Percentiles rank a stretch among this genome's conserved stretches.
These are phyloP conservation scores for Phytopythium kandeliae DNA, from an alignment of 352 stramenopile genomes.

Conservation along the genomic window DNA sequence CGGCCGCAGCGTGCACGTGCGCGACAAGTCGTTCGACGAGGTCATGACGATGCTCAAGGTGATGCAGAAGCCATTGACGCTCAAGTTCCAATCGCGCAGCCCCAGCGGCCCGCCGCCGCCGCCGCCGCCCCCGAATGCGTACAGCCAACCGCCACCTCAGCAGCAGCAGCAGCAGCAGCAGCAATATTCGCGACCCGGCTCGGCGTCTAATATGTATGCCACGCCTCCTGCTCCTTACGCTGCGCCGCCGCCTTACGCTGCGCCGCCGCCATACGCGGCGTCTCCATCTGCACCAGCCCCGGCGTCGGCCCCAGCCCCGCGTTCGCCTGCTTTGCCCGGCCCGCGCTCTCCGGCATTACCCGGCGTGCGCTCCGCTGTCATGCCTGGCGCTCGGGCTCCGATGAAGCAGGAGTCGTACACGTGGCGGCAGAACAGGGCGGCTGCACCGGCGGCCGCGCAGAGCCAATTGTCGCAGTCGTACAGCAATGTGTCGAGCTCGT, in stretches of 20 bases:
- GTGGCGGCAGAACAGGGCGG: slow-evolving; percentile 50
- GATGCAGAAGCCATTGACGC: slow-evolving; percentile 80
- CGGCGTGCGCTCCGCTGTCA: slow-evolving; percentile 2
- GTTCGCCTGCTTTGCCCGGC: slow-evolving; percentile 13
- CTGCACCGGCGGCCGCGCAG: slow-evolving; percentile 18
- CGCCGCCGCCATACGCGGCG: neutral
- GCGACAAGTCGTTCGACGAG: slow-evolving; percentile 83
- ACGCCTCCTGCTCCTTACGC: slow-evolving; percentile 9
- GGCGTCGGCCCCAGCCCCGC: slow-evolving; percentile 18
- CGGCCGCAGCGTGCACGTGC: slow-evolving; percentile 70
- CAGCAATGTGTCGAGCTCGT: slow-evolving; percentile 19
- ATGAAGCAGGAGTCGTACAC: slow-evolving; percentile 56
- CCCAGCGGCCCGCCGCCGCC: slow-evolving; percentile 7
- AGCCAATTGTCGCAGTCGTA: slow-evolving; percentile 32
- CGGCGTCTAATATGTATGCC: slow-evolving; percentile 14
- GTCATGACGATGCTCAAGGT: slow-evolving; percentile 85
- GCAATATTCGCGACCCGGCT: slow-evolving; percentile 12
- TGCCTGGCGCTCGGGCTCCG: slow-evolving; percentile 21
- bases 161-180: slow-evolving; percentile 4
- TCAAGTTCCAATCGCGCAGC: slow-evolving; percentile 75
- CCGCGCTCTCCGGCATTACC: slow-evolving; percentile 8
- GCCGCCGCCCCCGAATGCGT: neutral
- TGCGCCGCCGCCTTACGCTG: neutral
- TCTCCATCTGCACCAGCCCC: slow-evolving; percentile 10
- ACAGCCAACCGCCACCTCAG: neutral